These are phyloP conservation scores for Trypethelium eluteriae DNA, from an alignment of 495 filamentous ascomycete genomes.

Conservation along the genomic window DNA sequence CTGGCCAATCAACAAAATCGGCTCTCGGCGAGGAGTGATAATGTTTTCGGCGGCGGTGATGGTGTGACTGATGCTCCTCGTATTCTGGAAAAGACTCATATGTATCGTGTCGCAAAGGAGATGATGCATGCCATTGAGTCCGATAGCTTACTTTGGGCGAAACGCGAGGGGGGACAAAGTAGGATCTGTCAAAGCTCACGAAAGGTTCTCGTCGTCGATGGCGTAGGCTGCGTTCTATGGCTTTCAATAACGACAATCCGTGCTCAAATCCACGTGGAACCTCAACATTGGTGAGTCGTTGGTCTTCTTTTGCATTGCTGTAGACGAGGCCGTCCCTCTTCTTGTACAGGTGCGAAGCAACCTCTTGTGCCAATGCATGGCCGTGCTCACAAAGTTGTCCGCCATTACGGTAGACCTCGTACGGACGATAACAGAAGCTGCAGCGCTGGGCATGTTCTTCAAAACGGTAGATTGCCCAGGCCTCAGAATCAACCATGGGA, in stretches of 20 bases:
- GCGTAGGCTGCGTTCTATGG: conserved; percentile 29
- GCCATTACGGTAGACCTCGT: conserved; percentile 28
- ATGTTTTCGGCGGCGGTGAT: conserved; percentile 4
- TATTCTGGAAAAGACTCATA: neutral
- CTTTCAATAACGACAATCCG: conserved; percentile 30
- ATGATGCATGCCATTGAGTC: neutral
- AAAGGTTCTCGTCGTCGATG: conserved; percentile 26
- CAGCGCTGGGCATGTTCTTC: conserved; percentile 34
- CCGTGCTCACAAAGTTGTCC: conserved; percentile 31
- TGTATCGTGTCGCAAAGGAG: neutral
- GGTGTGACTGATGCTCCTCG: neutral
- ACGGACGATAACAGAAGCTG: conserved; percentile 31
- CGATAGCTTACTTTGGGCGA: neutral
- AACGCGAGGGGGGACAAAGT: conserved; percentile 27
- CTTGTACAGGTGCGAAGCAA: conserved; percentile 34
- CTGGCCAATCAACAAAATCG: neutral
- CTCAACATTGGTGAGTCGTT: conserved; percentile 35
- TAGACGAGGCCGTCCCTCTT: conserved; percentile 30
- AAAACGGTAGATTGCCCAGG: conserved; percentile 36
- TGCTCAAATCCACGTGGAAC: conserved; percentile 31
- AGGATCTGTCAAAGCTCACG: conserved; percentile 31
- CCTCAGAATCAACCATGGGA: conserved; percentile 28
- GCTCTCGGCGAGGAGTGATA: neutral
- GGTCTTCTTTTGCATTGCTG: conserved; percentile 26
- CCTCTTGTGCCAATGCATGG: conserved; percentile 31